Evolutionary conservation across 2,329 filamentous ascomycete species (phyloP), one percentile per base, ranked within the genome.

Genomic region (Epichloe uncinata): DNA sequence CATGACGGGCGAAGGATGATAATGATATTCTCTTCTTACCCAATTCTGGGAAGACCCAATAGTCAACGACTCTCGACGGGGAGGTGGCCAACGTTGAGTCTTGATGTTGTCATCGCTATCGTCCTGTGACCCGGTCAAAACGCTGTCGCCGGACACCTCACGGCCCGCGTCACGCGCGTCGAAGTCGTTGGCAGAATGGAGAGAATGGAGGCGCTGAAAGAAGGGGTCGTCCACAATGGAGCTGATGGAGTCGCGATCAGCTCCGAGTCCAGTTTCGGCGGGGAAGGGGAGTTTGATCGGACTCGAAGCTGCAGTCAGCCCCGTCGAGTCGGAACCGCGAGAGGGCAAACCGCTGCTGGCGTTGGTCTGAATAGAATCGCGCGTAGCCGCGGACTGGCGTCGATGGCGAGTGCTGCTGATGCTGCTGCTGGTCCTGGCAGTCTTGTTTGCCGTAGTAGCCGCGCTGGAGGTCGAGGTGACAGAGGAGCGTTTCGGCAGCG

Each of bases 181-280:
- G 20, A 58, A 54, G 53, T 61, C 57, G 49, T 57, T 53, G 49
- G 60, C 55, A 34, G 56, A 56, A 60, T 72, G 64, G 55, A 72
- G 71, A 34, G 56, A 56, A 60, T 72, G 64, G 55, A 72, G 71
- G 54, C 68, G 69, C 57, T 71, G 69, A 63, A 76, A 74, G 61
- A 78, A 77, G 33, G 73, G 73, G 55, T 78, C 74, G 68, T 79
- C 73, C 59, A 75, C 65, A 53, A 78, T 74, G 52, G 74, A 77
- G 47, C 69, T 62, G 54, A 77, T 64, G 16, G 75, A 79, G 56
- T 73, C 71, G 53, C 73, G 69, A 57, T 64, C 62, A 47, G 56
- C 16, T 20, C 13, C 58, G 50, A 56, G 50, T 33, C 53, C 50
- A 8, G 57, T 54, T 41, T 62, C 61, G 55, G 61, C 20, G 12